Percentiles rank a stretch among this genome's conserved stretches.
Evolutionary conservation across 768 basidiomycete species (phyloP).

Genomic region (Gymnopilus junonius): DNA sequence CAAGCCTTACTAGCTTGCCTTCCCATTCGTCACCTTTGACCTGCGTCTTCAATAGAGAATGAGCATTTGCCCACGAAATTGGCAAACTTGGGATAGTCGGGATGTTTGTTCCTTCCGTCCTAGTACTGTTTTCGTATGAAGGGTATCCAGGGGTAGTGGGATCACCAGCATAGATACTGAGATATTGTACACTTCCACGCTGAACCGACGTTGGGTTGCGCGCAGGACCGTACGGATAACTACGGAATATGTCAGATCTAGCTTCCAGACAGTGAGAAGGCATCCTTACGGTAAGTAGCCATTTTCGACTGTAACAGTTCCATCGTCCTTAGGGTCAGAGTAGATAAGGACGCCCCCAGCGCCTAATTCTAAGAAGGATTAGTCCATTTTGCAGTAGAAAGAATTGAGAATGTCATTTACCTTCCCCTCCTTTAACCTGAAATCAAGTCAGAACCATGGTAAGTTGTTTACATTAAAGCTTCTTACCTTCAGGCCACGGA

Average conservation of each 20-base stretch:
- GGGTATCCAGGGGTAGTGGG: slow-evolving; percentile 92
- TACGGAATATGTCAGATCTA: slow-evolving; percentile 32
- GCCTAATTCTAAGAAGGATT: slow-evolving; percentile 57
- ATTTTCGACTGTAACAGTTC: slow-evolving; percentile 73
- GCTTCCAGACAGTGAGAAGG: background rate
- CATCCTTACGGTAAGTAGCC: slow-evolving; percentile 59
- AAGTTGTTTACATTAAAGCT: slow-evolving; percentile 8
- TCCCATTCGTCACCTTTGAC: slow-evolving; percentile 21
- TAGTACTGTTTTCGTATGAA: slow-evolving; percentile 80
- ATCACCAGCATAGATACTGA: slow-evolving; percentile 72
- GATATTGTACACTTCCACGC: slow-evolving; percentile 80
- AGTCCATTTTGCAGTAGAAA: background rate
- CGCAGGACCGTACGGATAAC: slow-evolving; percentile 86
- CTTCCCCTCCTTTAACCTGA: slow-evolving; percentile 79
- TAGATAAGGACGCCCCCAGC: slow-evolving; percentile 82
- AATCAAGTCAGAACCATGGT: background rate
- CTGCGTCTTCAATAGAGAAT: slow-evolving; percentile 50
- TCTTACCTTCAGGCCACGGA: slow-evolving; percentile 83
- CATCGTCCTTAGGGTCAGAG: slow-evolving; percentile 86
- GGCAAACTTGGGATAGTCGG: slow-evolving; percentile 88
- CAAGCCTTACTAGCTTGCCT: slow-evolving; percentile 52
- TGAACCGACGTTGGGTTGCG: slow-evolving; percentile 87
- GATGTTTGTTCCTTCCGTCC: slow-evolving; percentile 62
- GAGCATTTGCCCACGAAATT: slow-evolving; percentile 84
- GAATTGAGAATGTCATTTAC: background rate